These are phyloP conservation scores for Acacia pycnantha DNA, from an alignment of 331 rosid genomes.

Conservation along the genomic window DNA sequence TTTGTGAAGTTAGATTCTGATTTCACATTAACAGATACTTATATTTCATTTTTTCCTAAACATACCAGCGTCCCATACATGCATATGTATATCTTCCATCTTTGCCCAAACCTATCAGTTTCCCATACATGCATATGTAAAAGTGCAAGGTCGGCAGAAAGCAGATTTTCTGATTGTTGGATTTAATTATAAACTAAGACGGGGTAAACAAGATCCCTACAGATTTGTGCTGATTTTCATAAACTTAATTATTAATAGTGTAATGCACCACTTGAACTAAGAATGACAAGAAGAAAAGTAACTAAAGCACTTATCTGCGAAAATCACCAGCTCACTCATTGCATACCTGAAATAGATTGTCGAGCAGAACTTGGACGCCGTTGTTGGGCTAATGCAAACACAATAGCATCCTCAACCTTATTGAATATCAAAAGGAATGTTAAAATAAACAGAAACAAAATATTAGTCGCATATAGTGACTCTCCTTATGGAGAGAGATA, in stretches of 20 bases:
- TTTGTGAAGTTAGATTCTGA: neutral
- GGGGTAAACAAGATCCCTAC: neutral
- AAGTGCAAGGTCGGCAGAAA: neutral
- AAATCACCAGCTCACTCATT: neutral
- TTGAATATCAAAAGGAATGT: constrained; percentile 1
- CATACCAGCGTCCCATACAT: neutral
- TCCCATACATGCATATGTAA: neutral
- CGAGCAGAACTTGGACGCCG: constrained; percentile 83
- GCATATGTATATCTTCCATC: neutral
- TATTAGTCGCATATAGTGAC: constrained; percentile 8
- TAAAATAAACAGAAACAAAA: neutral
- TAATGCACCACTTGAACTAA: neutral
- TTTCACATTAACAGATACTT: neutral
- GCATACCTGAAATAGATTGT: constrained; percentile 62
- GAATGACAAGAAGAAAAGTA: constrained; percentile 27
- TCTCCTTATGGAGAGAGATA: neutral
- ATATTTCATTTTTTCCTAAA: neutral
- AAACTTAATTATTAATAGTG: constrained; percentile 1
- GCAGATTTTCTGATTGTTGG: neutral
- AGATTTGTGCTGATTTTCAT: neutral
- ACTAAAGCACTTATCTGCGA: neutral
- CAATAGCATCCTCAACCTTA: constrained; percentile 89
- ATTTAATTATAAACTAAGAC: neutral
- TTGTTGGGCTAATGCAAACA: constrained; percentile 82
- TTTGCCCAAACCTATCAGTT: neutral